Conservation (phyloP, 495 filamentous ascomycete genomes). For the Chaetomidium leptoderma region DNA sequence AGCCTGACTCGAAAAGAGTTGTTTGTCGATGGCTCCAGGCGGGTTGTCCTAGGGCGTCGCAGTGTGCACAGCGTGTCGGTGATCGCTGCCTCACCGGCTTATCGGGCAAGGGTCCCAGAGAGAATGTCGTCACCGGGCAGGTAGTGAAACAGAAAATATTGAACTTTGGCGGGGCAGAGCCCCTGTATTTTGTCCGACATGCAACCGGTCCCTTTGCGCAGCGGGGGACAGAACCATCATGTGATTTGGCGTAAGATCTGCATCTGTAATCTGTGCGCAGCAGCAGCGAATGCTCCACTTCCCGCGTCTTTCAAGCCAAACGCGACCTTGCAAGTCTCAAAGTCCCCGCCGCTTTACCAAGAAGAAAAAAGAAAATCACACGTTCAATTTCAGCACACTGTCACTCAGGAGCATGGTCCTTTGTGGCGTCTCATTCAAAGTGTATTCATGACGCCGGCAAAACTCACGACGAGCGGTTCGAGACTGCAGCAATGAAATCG, state of each 20-base stretch:
- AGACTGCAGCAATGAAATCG: neutral
- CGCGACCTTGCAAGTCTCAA: neutral
- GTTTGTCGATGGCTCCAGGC: neutral
- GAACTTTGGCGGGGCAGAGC: neutral
- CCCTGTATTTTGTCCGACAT: neutral
- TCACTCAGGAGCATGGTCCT: too few relatives aligned
- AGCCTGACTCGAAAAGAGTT: neutral
- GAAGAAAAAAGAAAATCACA: too few relatives aligned
- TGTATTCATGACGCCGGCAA: too few relatives aligned
- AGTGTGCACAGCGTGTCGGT: too few relatives aligned
- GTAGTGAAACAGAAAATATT: neutral
- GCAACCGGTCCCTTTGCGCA: neutral
- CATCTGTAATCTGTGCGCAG: too few relatives aligned
- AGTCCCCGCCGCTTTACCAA: too few relatives aligned
- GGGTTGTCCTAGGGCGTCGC: neutral
- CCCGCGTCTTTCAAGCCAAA: neutral
- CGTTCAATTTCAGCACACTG: too few relatives aligned
- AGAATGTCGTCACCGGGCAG: conserved; percentile 4
- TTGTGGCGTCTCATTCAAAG: too few relatives aligned
- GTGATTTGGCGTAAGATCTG: conserved; percentile 14
- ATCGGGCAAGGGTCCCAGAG: neutral
- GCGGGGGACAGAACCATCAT: neutral
- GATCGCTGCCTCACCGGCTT: conserved; percentile 1
- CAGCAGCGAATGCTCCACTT: neutral
- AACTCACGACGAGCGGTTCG: too few relatives aligned